These are phyloP conservation scores for Suillus occidentalis DNA, from an alignment of 768 basidiomycete species.

Conservation along the genomic window DNA sequence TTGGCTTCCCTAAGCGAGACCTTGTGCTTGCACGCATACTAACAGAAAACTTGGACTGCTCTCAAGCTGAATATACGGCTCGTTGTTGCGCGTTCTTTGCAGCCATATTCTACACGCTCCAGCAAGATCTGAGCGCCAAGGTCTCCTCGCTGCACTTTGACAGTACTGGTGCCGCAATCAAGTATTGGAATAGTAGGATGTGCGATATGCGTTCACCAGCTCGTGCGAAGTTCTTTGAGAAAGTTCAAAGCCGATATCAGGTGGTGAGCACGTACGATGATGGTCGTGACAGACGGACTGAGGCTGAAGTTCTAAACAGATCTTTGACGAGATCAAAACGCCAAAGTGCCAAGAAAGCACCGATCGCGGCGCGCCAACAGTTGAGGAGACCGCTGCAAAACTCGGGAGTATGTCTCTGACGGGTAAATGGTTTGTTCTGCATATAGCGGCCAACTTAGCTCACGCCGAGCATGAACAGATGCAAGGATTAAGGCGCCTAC, in stretches of 20 bases:
- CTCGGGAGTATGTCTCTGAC: not conserved
- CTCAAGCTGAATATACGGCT: not conserved
- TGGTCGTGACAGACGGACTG: not conserved
- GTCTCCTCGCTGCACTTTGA: not conserved
- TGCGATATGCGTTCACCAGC: not conserved
- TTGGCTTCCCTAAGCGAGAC: conserved; percentile 18
- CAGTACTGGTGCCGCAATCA: not conserved
- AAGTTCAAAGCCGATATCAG: not conserved
- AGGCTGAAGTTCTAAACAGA: not conserved
- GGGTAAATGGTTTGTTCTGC: not conserved
- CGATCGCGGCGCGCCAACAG: not conserved
- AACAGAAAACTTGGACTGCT: not conserved
- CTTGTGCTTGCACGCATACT: conserved; percentile 14
- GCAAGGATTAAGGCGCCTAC: not conserved
- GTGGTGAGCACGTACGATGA: not conserved
- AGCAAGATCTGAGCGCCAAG: not conserved
- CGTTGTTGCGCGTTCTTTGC: conserved; percentile 16
- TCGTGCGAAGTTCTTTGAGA: conserved; percentile 2
- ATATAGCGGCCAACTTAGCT: not conserved
- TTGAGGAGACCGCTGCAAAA: not conserved
- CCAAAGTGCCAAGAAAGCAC: not conserved
- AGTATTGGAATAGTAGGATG: not conserved
- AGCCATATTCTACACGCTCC: conserved; percentile 13
- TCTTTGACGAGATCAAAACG: not conserved
- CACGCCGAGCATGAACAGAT: not conserved